These are phyloP conservation scores for Tolypocladium tropicale DNA, from an alignment of 2,329 filamentous ascomycete genomes.

Conservation along the genomic window DNA sequence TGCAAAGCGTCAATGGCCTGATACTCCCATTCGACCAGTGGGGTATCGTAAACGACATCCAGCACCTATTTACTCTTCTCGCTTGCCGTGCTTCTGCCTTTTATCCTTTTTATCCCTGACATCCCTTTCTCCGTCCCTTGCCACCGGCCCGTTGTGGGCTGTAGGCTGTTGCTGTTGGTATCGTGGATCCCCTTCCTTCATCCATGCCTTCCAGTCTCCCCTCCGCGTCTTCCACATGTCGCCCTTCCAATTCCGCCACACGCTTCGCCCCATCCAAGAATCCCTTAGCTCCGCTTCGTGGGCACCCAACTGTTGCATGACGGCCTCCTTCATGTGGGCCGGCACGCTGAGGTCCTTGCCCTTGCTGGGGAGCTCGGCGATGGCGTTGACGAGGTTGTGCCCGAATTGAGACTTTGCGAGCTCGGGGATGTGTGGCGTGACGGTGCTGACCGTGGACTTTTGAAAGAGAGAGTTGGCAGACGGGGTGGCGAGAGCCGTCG, in stretches of 20 bases:
- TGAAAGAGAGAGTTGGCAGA: constrained; percentile 43
- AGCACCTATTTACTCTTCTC: not conserved
- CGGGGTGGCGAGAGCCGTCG: constrained; percentile 37
- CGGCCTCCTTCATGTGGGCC: constrained; percentile 46
- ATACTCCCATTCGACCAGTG: not conserved
- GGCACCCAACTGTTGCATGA: constrained; percentile 38
- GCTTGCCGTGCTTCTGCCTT: constrained; percentile 1
- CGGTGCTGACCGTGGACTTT: constrained; percentile 39
- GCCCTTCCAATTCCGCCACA: constrained; percentile 48
- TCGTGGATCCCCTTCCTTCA: constrained; percentile 32
- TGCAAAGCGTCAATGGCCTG: not conserved
- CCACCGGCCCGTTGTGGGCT: not conserved
- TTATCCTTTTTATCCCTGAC: not conserved
- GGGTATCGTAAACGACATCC: not conserved
- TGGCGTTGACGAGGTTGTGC: constrained; percentile 38
- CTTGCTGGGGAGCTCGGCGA: constrained; percentile 39
- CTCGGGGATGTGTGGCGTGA: constrained; percentile 33
- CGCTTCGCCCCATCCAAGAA: constrained; percentile 42
- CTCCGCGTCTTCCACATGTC: constrained; percentile 44
- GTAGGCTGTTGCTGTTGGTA: constrained; percentile 5
- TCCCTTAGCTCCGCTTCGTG: constrained; percentile 40
- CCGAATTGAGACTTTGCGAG: constrained; percentile 41
- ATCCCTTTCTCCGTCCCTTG: not conserved
- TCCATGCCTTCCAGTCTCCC: constrained; percentile 46
- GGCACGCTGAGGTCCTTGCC: constrained; percentile 38